Conservation (phyloP, 2,329 filamentous ascomycete species). For the Trichoderma sp. region DNA sequence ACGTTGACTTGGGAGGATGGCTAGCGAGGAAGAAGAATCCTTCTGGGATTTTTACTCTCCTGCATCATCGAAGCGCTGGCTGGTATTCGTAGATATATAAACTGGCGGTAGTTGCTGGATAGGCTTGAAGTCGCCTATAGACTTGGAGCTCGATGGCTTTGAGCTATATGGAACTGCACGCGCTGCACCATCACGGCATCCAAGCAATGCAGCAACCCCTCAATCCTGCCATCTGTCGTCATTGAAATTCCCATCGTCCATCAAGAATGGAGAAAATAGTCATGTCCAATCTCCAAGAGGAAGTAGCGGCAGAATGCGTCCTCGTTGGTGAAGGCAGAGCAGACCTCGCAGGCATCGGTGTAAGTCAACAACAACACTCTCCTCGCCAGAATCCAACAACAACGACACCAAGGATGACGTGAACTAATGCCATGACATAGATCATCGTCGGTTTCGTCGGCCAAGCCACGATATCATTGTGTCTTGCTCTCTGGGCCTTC, state of each 20-base stretch:
- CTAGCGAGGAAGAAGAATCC: neutral
- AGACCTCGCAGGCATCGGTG: slow-evolving; percentile 34
- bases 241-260: neutral
- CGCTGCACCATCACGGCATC: neutral
- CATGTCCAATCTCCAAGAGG: neutral
- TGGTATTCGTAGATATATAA: neutral
- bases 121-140: neutral
- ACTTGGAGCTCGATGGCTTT: neutral
- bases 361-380: slow-evolving; percentile 22
- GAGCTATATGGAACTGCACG: neutral
- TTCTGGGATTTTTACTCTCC: neutral
- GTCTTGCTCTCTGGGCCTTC: slow-evolving; percentile 35
- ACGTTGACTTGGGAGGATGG: neutral
- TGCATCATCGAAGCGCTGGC: neutral
- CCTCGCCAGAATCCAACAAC: neutral
- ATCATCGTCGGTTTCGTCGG: slow-evolving; percentile 34
- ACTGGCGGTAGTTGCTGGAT: neutral
- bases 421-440: slow-evolving; percentile 19
- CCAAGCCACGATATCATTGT: slow-evolving; percentile 25
- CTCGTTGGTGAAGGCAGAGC: slow-evolving; percentile 30
- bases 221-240: neutral
- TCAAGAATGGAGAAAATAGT: too few species aligned
- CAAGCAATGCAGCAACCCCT: neutral
- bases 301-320: slow-evolving; percentile 22
- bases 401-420: neutral